Conservation (phyloP, 306 rosid genomes). For the Sphenostylis stenocarpa region DNA sequence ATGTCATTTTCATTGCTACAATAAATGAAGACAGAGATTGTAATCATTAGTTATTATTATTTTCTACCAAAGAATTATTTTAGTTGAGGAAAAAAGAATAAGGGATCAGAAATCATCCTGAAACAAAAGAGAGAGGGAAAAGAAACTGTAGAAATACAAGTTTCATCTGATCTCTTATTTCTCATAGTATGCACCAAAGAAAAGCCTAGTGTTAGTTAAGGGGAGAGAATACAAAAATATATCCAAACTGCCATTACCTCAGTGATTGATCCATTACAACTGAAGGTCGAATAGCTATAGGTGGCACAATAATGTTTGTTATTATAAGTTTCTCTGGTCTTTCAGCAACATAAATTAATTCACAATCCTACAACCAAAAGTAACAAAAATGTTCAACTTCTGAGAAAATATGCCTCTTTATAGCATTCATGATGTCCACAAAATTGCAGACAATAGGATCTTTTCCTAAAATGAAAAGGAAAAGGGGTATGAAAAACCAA, state of each 20-base stretch:
- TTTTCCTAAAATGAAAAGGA: not conserved
- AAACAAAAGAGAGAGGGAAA: constrained; percentile 9
- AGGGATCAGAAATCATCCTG: constrained; percentile 3
- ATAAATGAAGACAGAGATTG: constrained; percentile 27
- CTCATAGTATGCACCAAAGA: not conserved
- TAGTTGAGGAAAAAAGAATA: constrained; percentile 16
- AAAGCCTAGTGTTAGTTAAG: not conserved
- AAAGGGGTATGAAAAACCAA: constrained; percentile 24
- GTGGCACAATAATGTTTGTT: constrained; percentile 78
- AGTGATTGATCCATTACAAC: constrained; percentile 74
- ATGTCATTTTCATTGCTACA: constrained; percentile 94
- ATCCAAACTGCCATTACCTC: constrained; percentile 53
- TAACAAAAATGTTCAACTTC: constrained; percentile 28
- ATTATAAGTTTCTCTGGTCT: constrained; percentile 84
- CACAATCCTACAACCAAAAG: constrained; percentile 71
- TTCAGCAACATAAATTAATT: constrained; percentile 67
- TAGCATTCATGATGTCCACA: constrained; percentile 1
- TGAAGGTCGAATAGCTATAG: constrained; percentile 87
- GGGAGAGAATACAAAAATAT: constrained; percentile 1
- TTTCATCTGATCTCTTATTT: not conserved
- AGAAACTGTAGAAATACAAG: not conserved
- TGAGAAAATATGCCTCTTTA: constrained; percentile 28
- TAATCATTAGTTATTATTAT: constrained; percentile 21
- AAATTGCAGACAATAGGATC: constrained; percentile 2
- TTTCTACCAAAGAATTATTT: not conserved